Evolutionary conservation across 768 basidiomycete genomes (phyloP).

Genomic region (Phanerochaete sordida): DNA sequence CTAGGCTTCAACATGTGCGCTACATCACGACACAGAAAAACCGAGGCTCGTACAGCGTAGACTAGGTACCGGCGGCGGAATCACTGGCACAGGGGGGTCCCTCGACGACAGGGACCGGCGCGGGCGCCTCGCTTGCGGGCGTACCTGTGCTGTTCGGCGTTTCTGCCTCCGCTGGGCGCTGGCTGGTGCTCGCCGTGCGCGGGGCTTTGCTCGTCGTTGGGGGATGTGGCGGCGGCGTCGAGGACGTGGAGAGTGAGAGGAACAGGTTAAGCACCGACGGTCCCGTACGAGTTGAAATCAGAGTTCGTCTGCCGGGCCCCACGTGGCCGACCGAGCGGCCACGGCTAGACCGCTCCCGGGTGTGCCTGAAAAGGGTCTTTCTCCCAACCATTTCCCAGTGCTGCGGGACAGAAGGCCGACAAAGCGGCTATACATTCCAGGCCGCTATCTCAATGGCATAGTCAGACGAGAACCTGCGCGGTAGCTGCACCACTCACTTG

Average conservation of each 20-base stretch:
- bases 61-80: background rate
- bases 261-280: background rate
- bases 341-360: background rate
- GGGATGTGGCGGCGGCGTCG: background rate
- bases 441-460: background rate
- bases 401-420: conserved; percentile 2
- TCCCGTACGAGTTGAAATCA: background rate
- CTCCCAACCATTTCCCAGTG: background rate
- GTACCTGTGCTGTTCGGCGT: background rate
- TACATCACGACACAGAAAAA: background rate
- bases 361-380: conserved; percentile 1
- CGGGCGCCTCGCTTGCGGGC: background rate
- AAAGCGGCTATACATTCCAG: background rate
- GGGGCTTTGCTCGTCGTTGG: background rate
- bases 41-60: background rate
- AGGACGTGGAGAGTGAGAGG: background rate
- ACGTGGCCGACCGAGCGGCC: background rate
- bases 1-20: background rate
- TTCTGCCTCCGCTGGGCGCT: background rate
- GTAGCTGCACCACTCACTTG: too few species aligned
- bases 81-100: background rate
- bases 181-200: background rate
- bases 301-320: background rate
- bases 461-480: background rate
- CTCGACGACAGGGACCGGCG: background rate